A percentile compares a stretch with the other conserved stretches of the same genome.
Evolutionary conservation across 2,329 filamentous ascomycete species (phyloP).

Genomic region (Aureobasidium mangrovei): DNA sequence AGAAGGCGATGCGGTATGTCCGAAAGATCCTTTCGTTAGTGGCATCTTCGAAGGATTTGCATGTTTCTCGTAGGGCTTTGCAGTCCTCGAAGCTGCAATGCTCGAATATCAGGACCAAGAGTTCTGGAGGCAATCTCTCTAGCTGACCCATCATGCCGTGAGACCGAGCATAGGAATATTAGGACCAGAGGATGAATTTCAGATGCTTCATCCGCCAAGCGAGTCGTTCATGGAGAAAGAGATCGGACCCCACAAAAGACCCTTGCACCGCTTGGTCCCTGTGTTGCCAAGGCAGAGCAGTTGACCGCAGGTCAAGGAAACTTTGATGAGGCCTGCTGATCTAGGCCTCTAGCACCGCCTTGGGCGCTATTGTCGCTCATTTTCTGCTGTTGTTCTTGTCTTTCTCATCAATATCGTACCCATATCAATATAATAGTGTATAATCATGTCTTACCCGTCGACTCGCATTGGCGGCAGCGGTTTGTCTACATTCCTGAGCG

Average conservation of each 20-base stretch:
- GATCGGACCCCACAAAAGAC: too few species aligned
- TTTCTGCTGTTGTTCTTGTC: background rate
- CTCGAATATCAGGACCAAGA: constrained; percentile 21
- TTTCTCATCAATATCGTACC: background rate
- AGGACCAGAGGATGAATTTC: background rate
- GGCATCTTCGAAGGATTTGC: constrained; percentile 16
- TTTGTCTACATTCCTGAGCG: constrained; percentile 12
- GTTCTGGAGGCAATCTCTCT: constrained; percentile 21
- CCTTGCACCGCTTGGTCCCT: background rate
- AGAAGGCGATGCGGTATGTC: constrained; percentile 21
- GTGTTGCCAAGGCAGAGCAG: background rate
- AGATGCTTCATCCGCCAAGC: background rate
- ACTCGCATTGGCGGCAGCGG: constrained; percentile 19
- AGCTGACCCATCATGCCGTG: constrained; percentile 3
- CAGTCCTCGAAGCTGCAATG: constrained; percentile 18
- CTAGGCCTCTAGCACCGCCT: constrained; percentile 4
- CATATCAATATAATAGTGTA: background rate
- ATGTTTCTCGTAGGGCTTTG: constrained; percentile 19
- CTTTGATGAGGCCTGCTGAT: constrained; percentile 4
- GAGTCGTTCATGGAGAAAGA: too few species aligned
- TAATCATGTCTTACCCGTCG: constrained; percentile 18
- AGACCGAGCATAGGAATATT: background rate
- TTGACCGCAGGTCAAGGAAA: background rate
- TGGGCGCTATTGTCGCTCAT: constrained; percentile 1
- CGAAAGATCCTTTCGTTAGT: constrained; percentile 21